Percentiles rank a stretch among this genome's conserved stretches.
These are phyloP conservation scores for Chaetothyriales sp. DNA, from an alignment of 2,329 filamentous ascomycete genomes.

Conservation along the genomic window DNA sequence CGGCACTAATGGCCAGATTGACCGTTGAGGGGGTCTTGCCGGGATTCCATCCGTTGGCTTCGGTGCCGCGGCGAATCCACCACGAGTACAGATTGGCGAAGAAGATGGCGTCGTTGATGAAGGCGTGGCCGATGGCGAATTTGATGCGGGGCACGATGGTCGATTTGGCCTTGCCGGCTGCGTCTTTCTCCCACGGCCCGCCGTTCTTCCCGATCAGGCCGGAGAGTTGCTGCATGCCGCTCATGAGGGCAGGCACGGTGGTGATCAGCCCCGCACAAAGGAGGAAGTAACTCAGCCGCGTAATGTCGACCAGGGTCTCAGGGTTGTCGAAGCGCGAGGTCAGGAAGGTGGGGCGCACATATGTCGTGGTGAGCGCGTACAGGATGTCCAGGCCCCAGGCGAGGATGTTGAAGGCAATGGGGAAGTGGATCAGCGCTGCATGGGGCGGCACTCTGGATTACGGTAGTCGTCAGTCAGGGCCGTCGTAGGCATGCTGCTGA, in stretches of 20 bases:
- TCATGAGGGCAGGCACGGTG: conserved; percentile 18
- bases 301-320: conserved; percentile 16
- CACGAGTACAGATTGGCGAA: conserved; percentile 16
- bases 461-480: background rate
- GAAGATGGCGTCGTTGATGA: conserved; percentile 17
- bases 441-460: conserved; percentile 12
- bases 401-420: conserved; percentile 19
- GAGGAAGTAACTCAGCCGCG: conserved; percentile 16
- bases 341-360: conserved; percentile 15
- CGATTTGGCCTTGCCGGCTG: conserved; percentile 14
- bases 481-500: too few relatives aligned
- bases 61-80: conserved; percentile 16
- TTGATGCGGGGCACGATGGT: conserved; percentile 19
- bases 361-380: conserved; percentile 15
- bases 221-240: conserved; percentile 17
- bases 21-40: conserved; percentile 13
- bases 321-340: conserved; percentile 13
- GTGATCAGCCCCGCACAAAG: conserved; percentile 16
- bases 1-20: conserved; percentile 14
- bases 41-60: conserved; percentile 7
- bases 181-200: conserved; percentile 18
- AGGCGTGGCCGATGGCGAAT: conserved; percentile 16
- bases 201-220: conserved; percentile 20
- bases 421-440: conserved; percentile 18
- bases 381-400: conserved; percentile 18